phyloP scores from a whole-genome alignment of 2,329 filamentous ascomycete genomes.

The Sordariomycetes sp. region DNA sequence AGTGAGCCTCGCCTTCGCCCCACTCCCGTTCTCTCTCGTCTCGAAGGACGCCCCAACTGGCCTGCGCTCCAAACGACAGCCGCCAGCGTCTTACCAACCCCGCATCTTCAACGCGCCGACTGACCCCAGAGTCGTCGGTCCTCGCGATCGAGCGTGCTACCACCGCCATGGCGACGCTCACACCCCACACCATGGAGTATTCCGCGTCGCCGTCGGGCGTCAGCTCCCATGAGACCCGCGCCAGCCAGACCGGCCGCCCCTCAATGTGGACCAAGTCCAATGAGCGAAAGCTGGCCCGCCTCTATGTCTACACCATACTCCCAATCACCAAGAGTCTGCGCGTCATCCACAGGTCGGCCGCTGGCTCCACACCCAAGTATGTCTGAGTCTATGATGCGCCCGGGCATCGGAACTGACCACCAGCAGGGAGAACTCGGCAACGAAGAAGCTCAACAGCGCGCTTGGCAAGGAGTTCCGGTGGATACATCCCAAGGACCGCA shows the following conservation, averaged over 20 bases:
- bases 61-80: no score
- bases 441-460: slow-evolving; percentile 41
- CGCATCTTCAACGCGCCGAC: no score
- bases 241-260: slow-evolving; percentile 31
- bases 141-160: no score
- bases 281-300: slow-evolving; percentile 37
- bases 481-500: slow-evolving; percentile 34
- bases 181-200: not conserved
- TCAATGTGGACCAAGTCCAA: slow-evolving; percentile 40
- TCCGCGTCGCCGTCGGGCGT: slow-evolving; percentile 14
- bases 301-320: slow-evolving; percentile 43
- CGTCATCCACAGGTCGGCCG: slow-evolving; percentile 27
- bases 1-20: no score
- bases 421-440: slow-evolving; percentile 39
- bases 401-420: slow-evolving; percentile 3
- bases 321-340: slow-evolving; percentile 34
- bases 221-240: slow-evolving; percentile 13
- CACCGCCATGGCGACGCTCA: no score
- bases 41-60: no score
- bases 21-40: no score
- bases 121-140: no score
- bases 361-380: slow-evolving; percentile 30
- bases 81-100: no score
- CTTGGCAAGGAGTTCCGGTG: slow-evolving; percentile 46
- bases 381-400: slow-evolving; percentile 8